phyloP scores from a whole-genome alignment of 257 asterid species.

The Nicotiana paniculata region DNA sequence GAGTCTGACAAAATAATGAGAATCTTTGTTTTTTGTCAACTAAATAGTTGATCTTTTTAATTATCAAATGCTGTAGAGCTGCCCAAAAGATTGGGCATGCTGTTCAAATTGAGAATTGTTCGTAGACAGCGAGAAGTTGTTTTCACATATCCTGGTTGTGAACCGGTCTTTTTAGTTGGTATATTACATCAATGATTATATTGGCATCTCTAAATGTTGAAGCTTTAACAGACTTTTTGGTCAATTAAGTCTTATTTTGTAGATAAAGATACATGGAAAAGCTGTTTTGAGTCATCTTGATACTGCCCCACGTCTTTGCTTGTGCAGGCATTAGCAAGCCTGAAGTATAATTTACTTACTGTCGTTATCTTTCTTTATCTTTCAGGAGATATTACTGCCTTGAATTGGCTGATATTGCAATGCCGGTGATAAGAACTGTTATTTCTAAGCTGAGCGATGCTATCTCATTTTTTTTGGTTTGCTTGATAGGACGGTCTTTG shows the following conservation, averaged over 20 bases:
- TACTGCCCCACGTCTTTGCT: not conserved
- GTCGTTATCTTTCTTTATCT: not conserved
- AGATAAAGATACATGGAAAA: not conserved
- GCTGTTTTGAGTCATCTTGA: not conserved
- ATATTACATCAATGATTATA: not conserved
- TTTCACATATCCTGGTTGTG: not conserved
- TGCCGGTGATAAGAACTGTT: constrained; percentile 55
- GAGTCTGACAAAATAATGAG: not conserved
- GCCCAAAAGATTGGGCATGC: not conserved
- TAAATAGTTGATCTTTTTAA: not conserved
- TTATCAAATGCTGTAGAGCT: not conserved
- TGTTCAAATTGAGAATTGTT: not conserved
- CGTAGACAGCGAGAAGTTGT: not conserved
- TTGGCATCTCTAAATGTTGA: not conserved
- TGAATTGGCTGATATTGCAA: constrained; percentile 70
- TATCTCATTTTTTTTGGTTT: constrained; percentile 77
- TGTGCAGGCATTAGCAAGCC: not conserved
- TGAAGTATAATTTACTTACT: not conserved
- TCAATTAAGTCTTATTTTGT: not conserved
- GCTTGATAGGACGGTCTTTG: constrained; percentile 85
- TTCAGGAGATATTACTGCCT: constrained; percentile 88
- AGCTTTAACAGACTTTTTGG: not conserved
- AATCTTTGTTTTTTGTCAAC: not conserved
- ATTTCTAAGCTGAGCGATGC: constrained; percentile 72
- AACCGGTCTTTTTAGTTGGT: not conserved